phyloP scores from a whole-genome alignment of 192 early-diverging fungal genomes.

The Allomyces javanicus region DNA sequence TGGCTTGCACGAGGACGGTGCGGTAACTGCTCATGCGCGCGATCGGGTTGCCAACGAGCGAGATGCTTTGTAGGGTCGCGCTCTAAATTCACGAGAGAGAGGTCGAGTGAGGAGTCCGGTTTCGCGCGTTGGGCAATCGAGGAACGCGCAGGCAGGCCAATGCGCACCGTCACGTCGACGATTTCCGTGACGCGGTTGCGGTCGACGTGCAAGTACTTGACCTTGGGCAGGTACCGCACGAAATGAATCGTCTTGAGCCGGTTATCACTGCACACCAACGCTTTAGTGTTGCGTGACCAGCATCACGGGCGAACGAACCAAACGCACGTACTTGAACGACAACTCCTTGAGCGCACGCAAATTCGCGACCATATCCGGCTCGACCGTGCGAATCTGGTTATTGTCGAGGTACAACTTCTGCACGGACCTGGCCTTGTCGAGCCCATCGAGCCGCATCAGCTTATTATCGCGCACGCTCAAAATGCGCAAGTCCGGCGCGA shows the following conservation, averaged over 20 bases:
- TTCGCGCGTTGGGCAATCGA: too few species aligned
- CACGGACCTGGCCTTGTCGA: neutral
- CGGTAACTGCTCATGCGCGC: neutral
- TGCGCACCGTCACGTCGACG: neutral
- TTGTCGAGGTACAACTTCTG: neutral
- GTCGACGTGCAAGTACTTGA: neutral
- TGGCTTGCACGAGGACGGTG: neutral
- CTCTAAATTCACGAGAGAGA: neutral
- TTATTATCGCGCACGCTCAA: neutral
- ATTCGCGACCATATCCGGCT: neutral
- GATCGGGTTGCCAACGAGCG: neutral
- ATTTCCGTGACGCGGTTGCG: neutral
- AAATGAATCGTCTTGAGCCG: neutral
- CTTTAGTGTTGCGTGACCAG: too few species aligned
- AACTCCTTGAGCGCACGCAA: neutral
- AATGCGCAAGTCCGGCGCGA: neutral
- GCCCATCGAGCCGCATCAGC: neutral
- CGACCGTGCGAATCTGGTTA: neutral
- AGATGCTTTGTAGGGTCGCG: neutral
- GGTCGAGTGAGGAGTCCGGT: too few species aligned
- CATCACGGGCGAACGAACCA: too few species aligned
- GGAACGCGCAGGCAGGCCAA: neutral
- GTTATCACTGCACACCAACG: neutral
- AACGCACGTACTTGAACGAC: neutral
- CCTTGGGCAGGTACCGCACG: neutral